Percentiles rank a stretch among this genome's conserved stretches.
These are phyloP conservation scores for Mediolabrus comicus DNA, from an alignment of 108 stramenopile genomes.

Conservation along the genomic window DNA sequence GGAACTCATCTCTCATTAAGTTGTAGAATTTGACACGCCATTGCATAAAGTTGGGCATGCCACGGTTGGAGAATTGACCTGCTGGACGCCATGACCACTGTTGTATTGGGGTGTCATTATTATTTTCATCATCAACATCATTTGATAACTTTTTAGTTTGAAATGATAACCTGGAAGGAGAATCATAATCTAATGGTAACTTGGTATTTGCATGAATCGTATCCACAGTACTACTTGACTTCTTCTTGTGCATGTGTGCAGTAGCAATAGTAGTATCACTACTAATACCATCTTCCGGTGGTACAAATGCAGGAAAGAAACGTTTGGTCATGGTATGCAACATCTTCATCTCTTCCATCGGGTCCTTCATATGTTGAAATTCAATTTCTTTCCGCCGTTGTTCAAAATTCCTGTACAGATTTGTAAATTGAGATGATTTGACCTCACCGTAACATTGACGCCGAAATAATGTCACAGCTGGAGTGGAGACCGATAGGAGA, in stretches of 20 bases:
- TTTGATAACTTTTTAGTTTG: conserved; percentile 4
- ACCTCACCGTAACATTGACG: conserved; percentile 37
- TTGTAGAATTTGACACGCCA: conserved; percentile 19
- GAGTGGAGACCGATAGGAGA: conserved; percentile 23
- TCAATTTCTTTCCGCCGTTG: conserved; percentile 38
- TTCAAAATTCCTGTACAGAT: conserved; percentile 40
- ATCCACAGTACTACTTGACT: conserved; percentile 25
- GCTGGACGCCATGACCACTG: conserved; percentile 39
- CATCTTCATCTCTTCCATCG: conserved; percentile 28
- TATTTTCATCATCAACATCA: background rate
- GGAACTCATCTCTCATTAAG: conserved; percentile 23
- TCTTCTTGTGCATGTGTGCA: conserved; percentile 32
- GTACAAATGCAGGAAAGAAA: conserved; percentile 28
- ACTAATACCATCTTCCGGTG: background rate
- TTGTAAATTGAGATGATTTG: conserved; percentile 1
- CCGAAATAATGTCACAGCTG: conserved; percentile 37
- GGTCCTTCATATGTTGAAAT: conserved; percentile 30
- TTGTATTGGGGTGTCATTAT: conserved; percentile 7
- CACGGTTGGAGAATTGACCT: conserved; percentile 27
- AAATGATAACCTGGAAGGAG: conserved; percentile 23
- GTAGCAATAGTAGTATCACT: background rate
- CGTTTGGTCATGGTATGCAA: conserved; percentile 32
- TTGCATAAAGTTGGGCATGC: conserved; percentile 1
- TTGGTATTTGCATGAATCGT: conserved; percentile 27
- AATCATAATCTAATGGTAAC: conserved; percentile 5